Conservation (phyloP, 2,329 filamentous ascomycete species). For the Curvularia verruculosa region DNA sequence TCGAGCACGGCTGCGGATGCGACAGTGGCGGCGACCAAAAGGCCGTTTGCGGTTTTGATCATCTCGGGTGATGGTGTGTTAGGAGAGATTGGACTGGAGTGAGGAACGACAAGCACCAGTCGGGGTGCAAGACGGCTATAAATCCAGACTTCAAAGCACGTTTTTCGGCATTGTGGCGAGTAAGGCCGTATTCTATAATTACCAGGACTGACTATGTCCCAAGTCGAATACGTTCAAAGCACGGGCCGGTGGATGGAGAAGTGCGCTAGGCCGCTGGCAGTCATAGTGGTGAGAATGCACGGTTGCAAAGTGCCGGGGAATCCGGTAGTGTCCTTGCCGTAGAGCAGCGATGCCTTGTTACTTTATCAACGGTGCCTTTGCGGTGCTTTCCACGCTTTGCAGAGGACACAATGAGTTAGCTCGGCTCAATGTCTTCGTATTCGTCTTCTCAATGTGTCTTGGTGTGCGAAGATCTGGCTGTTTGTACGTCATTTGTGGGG, state of each 20-base stretch:
- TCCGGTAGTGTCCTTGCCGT: background rate
- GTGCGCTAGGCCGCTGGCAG: background rate
- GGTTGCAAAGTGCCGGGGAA: background rate
- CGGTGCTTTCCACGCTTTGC: background rate
- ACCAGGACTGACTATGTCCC: background rate
- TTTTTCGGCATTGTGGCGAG: background rate
- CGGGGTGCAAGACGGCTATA: background rate
- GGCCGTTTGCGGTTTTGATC: background rate
- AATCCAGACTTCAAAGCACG: background rate
- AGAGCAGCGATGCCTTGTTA: background rate
- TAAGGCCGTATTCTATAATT: background rate
- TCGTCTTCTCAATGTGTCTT: background rate
- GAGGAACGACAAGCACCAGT: too few species aligned
- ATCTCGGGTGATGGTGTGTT: background rate
- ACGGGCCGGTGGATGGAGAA: background rate
- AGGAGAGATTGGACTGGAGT: background rate
- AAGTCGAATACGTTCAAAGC: background rate
- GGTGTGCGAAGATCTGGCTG: background rate
- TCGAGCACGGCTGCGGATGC: slow-evolving; percentile 23
- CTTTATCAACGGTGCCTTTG: background rate
- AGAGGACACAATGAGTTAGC: background rate
- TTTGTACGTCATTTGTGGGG: background rate
- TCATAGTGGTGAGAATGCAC: background rate
- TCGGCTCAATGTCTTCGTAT: background rate
- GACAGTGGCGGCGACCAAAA: slow-evolving; percentile 4